These are phyloP conservation scores for Bisporella sp. DNA, from an alignment of 2,329 filamentous ascomycete genomes.

Conservation along the genomic window DNA sequence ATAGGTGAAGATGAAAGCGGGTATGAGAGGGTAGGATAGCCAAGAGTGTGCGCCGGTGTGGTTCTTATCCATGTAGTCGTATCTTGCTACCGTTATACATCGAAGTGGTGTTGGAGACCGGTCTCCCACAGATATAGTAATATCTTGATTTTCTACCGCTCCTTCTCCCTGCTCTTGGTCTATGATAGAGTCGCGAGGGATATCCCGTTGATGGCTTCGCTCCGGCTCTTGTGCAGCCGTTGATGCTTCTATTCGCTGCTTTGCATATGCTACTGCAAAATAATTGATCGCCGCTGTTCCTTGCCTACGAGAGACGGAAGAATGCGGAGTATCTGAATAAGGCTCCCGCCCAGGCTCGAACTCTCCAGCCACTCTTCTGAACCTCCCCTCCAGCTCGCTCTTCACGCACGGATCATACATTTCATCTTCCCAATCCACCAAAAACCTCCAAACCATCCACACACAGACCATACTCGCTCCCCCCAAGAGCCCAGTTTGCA, in stretches of 20 bases:
- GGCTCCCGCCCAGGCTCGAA: neutral
- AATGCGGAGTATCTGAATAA: neutral
- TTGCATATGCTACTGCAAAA: neutral
- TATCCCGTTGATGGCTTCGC: neutral
- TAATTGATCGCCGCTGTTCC: neutral
- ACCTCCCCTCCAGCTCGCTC: neutral
- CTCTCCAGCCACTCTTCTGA: neutral
- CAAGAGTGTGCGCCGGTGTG: slow-evolving; percentile 1
- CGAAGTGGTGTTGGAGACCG: neutral
- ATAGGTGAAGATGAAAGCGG: neutral
- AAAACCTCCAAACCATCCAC: neutral
- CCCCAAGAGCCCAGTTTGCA: neutral
- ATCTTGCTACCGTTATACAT: neutral
- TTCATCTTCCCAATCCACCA: neutral
- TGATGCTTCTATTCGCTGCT: neutral
- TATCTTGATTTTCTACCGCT: neutral
- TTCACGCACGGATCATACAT: neutral
- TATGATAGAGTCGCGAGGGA: neutral
- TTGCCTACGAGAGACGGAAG: neutral
- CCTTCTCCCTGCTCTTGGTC: neutral
- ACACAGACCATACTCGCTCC: neutral
- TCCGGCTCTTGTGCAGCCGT: neutral
- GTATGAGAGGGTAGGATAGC: neutral
- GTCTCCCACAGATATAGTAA: no score
- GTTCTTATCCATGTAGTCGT: neutral